Conservation (phyloP, 169 alveolate genomes). For the Plasmodium blacklocki region DNA sequence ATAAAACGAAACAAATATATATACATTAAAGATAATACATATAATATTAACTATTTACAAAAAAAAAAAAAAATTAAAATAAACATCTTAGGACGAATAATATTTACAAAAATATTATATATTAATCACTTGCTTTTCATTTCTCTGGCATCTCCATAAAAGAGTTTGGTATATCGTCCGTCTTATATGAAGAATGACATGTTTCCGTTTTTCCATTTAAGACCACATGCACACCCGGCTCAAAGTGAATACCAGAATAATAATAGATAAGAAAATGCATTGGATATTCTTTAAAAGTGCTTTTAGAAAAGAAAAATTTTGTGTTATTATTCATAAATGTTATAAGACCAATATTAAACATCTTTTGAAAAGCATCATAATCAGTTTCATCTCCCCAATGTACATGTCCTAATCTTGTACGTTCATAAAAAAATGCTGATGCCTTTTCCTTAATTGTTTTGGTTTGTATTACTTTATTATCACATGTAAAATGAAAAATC, state of each 20-base stretch:
- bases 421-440: conserved; percentile 41
- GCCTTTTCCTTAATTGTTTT: conserved; percentile 46
- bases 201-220: not conserved
- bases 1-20: no score
- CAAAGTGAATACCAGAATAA: conserved; percentile 56
- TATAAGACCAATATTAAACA: conserved; percentile 62
- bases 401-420: conserved; percentile 59
- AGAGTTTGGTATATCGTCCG: conserved; percentile 17
- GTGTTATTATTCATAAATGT: conserved; percentile 48
- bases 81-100: no score
- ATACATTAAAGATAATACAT: no score
- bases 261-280: conserved; percentile 32
- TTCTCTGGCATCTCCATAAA: conserved; percentile 8
- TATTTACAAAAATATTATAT: not conserved
- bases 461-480: conserved; percentile 34
- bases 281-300: conserved; percentile 20
- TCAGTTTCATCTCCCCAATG: conserved; percentile 76
- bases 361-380: conserved; percentile 66
- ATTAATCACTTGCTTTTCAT: not conserved
- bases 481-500: conserved; percentile 51
- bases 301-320: conserved; percentile 31
- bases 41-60: no score
- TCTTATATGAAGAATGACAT: conserved; percentile 16
- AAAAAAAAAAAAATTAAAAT: no score
- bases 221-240: conserved; percentile 27